Conservation (phyloP, 1,284 basidiomycete species). For the Malassezia dermatis region DNA sequence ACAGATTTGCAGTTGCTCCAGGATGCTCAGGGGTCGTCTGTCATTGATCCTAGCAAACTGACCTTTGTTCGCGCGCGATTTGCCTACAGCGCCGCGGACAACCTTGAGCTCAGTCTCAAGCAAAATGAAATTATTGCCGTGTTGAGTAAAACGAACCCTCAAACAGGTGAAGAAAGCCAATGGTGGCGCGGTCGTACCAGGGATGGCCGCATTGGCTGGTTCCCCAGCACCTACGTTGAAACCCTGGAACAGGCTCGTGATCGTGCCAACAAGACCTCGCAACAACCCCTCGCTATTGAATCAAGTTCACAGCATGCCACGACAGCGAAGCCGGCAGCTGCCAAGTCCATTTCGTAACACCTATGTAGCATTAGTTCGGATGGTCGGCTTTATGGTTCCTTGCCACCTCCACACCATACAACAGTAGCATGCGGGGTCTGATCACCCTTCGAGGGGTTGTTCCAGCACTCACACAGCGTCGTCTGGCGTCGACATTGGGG, state of each 20-base stretch:
- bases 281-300: slow-evolving; percentile 3
- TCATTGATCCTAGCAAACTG: slow-evolving; percentile 55
- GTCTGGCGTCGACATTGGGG: background rate
- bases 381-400: too few relatives aligned
- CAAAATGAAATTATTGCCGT: slow-evolving; percentile 92
- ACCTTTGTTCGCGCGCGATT: slow-evolving; percentile 80
- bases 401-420: background rate
- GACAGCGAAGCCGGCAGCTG: background rate
- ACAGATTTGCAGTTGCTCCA: slow-evolving; percentile 26
- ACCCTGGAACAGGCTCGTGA: slow-evolving; percentile 42
- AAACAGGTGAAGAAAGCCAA: slow-evolving; percentile 60
- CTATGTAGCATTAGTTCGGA: slow-evolving; percentile 1
- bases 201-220: slow-evolving; percentile 90
- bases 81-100: slow-evolving; percentile 56
- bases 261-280: slow-evolving; percentile 26
- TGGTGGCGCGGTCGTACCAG: slow-evolving; percentile 96
- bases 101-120: slow-evolving; percentile 69
- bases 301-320: background rate
- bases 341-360: background rate
- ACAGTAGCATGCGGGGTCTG: background rate
- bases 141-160: slow-evolving; percentile 56
- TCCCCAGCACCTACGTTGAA: slow-evolving; percentile 61
- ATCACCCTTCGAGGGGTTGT: background rate
- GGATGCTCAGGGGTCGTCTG: slow-evolving; percentile 34
- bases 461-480: background rate